Evolutionary conservation across 805 yeast species (phyloP).

Genomic region (Osmozyma mogii): DNA sequence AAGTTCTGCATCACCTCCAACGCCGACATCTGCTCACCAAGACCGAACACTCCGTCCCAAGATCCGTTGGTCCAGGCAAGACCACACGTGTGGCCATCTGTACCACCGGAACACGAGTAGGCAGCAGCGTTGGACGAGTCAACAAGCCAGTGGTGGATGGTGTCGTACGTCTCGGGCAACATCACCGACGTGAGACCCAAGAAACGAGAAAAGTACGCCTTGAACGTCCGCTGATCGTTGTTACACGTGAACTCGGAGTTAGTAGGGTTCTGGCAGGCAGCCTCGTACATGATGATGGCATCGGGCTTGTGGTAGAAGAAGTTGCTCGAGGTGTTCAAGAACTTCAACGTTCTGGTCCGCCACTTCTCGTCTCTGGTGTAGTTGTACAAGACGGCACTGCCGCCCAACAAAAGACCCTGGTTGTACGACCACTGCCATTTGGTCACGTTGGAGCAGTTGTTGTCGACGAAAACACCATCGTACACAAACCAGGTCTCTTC

Average conservation of each 20-base stretch:
- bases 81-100: slow-evolving; percentile 16
- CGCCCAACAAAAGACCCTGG: slow-evolving; percentile 70
- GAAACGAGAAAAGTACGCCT: slow-evolving; percentile 72
- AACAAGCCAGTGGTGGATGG: slow-evolving; percentile 37
- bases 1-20: slow-evolving; percentile 13
- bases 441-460: slow-evolving; percentile 56
- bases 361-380: slow-evolving; percentile 59
- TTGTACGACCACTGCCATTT: slow-evolving; percentile 78
- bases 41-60: slow-evolving; percentile 13
- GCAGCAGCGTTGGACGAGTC: slow-evolving; percentile 25
- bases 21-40: slow-evolving; percentile 17
- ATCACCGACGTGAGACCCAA: slow-evolving; percentile 67
- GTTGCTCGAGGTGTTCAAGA: slow-evolving; percentile 47
- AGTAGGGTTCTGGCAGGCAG: slow-evolving; percentile 63
- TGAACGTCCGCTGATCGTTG: slow-evolving; percentile 87
- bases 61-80: slow-evolving; percentile 13
- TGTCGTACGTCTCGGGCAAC: slow-evolving; percentile 49
- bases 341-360: slow-evolving; percentile 50
- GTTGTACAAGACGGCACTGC: slow-evolving; percentile 75
- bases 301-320: slow-evolving; percentile 41
- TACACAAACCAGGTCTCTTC: slow-evolving; percentile 44
- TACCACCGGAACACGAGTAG: slow-evolving; percentile 13
- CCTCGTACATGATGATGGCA: slow-evolving; percentile 58
- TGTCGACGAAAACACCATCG: slow-evolving; percentile 60
- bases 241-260: slow-evolving; percentile 42